Evolutionary conservation across 306 rosid genomes (phyloP).

Genomic region (Rosa chinensis): DNA sequence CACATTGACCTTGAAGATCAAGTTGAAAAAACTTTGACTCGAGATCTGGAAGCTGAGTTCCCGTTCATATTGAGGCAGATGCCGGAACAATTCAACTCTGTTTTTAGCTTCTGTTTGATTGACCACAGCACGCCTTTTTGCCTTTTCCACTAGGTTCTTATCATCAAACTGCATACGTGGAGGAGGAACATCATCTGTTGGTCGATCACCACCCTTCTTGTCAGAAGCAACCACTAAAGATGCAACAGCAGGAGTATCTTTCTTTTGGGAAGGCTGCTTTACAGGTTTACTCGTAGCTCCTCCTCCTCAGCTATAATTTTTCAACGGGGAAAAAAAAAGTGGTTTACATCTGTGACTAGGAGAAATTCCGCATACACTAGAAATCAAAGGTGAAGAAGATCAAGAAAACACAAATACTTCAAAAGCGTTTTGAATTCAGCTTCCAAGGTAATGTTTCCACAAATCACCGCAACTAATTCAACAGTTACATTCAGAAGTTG

Average conservation of each 20-base stretch:
- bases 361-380: background rate
- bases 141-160: conserved; percentile 65
- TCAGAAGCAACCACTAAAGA: conserved; percentile 46
- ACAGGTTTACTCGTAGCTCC: conserved; percentile 38
- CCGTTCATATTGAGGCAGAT: conserved; percentile 86
- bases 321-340: conserved; percentile 22
- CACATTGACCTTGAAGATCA: conserved; percentile 18
- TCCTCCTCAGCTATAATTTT: conserved; percentile 44
- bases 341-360: background rate
- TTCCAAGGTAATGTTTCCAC: background rate
- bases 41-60: conserved; percentile 69
- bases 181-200: conserved; percentile 66
- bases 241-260: conserved; percentile 37
- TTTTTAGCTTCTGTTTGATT: conserved; percentile 78
- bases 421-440: background rate
- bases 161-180: conserved; percentile 88
- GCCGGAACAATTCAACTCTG: conserved; percentile 80
- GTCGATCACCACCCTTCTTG: conserved; percentile 60
- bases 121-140: conserved; percentile 68
- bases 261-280: conserved; percentile 60
- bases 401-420: background rate
- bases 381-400: background rate
- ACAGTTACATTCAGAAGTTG: background rate
- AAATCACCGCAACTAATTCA: background rate
- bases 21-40: conserved; percentile 71